A percentile compares a stretch with the other conserved stretches of the same genome.
Evolutionary conservation across 306 rosid genomes (phyloP).

Genomic region (Cajanus cajan): DNA sequence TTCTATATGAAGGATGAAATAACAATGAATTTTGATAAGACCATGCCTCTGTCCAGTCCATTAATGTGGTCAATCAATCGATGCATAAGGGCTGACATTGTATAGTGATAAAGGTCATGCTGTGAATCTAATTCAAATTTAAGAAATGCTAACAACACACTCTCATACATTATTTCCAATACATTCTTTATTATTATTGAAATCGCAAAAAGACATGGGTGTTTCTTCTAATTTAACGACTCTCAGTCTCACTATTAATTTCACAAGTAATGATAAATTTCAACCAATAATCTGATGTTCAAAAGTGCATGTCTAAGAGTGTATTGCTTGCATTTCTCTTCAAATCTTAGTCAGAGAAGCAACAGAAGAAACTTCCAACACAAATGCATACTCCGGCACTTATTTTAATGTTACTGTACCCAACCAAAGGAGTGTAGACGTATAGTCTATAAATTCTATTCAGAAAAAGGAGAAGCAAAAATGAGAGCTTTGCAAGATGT

Average conservation of each 20-base stretch:
- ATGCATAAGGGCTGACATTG: not conserved
- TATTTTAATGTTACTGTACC: not conserved
- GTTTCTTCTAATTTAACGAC: not conserved
- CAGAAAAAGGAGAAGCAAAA: slow-evolving; percentile 18
- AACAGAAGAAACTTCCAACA: not conserved
- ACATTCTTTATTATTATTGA: not conserved
- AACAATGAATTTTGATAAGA: not conserved
- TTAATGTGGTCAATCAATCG: not conserved
- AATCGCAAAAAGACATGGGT: not conserved
- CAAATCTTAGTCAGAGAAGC: not conserved
- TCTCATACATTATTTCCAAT: not conserved
- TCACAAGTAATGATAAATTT: not conserved
- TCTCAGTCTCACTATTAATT: not conserved
- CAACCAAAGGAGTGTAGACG: not conserved
- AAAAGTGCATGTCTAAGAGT: not conserved
- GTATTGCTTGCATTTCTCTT: not conserved
- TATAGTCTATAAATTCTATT: not conserved
- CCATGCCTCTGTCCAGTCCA: not conserved
- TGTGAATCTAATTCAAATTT: not conserved
- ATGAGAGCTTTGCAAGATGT: not conserved
- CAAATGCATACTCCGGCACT: not conserved
- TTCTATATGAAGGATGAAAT: not conserved
- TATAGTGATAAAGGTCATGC: not conserved
- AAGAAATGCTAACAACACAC: not conserved
- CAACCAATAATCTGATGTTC: not conserved